phyloP scores from a whole-genome alignment of 108 stramenopile species.

The Schizochytrium sp. region DNA sequence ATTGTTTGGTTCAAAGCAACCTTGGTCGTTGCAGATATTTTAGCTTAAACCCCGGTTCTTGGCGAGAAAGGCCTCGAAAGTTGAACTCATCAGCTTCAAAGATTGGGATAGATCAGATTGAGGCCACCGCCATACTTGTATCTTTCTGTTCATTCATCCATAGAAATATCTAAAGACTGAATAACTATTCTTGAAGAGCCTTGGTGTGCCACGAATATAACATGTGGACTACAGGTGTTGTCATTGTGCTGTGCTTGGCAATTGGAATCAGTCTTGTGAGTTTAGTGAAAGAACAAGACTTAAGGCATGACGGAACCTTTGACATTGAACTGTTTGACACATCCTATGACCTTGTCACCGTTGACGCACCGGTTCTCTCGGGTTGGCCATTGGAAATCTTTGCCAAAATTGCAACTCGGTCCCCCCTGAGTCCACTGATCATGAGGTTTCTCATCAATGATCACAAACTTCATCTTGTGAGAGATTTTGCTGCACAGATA shows the following conservation, averaged over 20 bases:
- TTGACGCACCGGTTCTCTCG: not conserved
- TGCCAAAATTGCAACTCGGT: conserved; percentile 13
- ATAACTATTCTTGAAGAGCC: too few relatives aligned
- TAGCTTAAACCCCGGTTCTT: too few relatives aligned
- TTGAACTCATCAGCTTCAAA: too few relatives aligned
- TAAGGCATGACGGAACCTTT: not conserved
- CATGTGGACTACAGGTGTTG: not conserved
- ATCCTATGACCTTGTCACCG: conserved; percentile 47
- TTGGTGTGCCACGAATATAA: too few relatives aligned
- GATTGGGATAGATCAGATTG: too few relatives aligned
- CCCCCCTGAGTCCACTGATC: conserved; percentile 56
- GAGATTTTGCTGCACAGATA: conserved; percentile 65
- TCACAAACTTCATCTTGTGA: conserved; percentile 43
- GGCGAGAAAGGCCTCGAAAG: too few relatives aligned
- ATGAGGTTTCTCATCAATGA: conserved; percentile 60
- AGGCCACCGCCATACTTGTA: too few relatives aligned
- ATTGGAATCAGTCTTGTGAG: not conserved
- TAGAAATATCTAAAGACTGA: too few relatives aligned
- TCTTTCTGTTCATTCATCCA: too few relatives aligned
- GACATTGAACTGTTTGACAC: not conserved
- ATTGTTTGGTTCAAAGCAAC: too few relatives aligned
- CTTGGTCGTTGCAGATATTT: too few relatives aligned
- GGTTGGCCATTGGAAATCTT: conserved; percentile 35
- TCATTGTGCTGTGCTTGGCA: not conserved
- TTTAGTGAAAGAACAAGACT: not conserved